Evolutionary conservation across 345 rosid genomes (phyloP).

Genomic region (Pelargonium nanum): DNA sequence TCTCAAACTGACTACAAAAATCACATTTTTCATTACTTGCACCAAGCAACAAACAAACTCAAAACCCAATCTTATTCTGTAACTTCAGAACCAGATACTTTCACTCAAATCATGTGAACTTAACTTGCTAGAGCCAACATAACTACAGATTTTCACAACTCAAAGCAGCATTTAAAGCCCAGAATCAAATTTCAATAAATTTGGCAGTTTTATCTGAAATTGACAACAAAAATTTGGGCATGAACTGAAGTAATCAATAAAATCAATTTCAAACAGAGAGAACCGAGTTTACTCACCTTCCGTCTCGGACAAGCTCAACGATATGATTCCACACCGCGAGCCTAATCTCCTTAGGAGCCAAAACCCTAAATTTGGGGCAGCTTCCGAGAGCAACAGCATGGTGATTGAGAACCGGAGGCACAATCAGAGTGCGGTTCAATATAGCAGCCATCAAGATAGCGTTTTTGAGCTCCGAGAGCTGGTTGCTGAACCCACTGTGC

Average conservation of each 20-base stretch:
- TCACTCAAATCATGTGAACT: too few relatives aligned
- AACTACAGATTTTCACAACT: too few relatives aligned
- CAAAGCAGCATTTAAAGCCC: too few relatives aligned
- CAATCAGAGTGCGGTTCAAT: conserved; percentile 66
- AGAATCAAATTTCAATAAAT: background rate
- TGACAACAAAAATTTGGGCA: background rate
- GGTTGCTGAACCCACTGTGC: conserved; percentile 95
- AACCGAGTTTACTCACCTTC: conserved; percentile 36
- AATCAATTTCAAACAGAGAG: background rate
- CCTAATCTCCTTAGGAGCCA: conserved; percentile 40
- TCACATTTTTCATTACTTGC: too few relatives aligned
- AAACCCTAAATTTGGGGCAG: conserved; percentile 92
- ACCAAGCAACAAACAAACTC: too few relatives aligned
- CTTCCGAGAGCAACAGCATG: conserved; percentile 91
- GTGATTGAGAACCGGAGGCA: conserved; percentile 87
- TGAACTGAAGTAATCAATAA: background rate
- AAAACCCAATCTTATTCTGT: background rate
- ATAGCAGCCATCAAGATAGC: conserved; percentile 61
- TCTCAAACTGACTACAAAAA: background rate
- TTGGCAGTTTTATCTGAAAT: background rate
- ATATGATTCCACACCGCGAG: conserved; percentile 60
- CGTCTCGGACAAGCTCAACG: conserved; percentile 44
- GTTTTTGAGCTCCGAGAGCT: conserved; percentile 81
- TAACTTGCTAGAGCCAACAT: too few relatives aligned
- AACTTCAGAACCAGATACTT: background rate